Evolutionary conservation across 2,329 filamentous ascomycete species (phyloP).

Genomic region (Venturia carpophila): DNA sequence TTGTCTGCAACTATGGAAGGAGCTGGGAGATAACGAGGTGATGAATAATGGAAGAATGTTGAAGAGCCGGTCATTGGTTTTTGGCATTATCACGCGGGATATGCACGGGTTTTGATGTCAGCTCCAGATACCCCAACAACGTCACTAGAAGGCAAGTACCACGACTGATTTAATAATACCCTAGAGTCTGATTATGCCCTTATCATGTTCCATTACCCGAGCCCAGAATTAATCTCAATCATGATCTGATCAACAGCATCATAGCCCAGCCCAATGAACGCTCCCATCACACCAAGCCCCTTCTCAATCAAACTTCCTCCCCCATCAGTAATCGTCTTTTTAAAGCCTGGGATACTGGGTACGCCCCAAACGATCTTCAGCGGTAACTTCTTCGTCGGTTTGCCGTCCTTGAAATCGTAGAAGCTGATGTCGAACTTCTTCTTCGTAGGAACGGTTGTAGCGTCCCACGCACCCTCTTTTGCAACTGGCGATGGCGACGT

Average conservation of each 20-base stretch:
- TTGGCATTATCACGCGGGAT: neutral
- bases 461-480: slow-evolving; percentile 2
- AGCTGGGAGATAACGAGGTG: neutral
- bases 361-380: slow-evolving; percentile 15
- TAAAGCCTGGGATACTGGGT: slow-evolving; percentile 11
- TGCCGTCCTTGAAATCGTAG: neutral
- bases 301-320: slow-evolving; percentile 1
- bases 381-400: slow-evolving; percentile 9
- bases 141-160: neutral
- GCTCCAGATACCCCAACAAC: neutral
- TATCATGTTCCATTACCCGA: neutral
- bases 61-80: neutral
- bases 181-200: neutral
- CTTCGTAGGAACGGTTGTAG: neutral
- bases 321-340: slow-evolving; percentile 11
- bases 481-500: neutral
- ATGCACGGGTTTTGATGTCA: neutral
- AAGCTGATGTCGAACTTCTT: slow-evolving; percentile 7
- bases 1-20: neutral
- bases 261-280: slow-evolving; percentile 4
- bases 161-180: neutral
- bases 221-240: slow-evolving; percentile 13
- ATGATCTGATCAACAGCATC: slow-evolving; percentile 11
- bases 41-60: neutral
- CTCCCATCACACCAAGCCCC: slow-evolving; percentile 3